These are phyloP conservation scores for Glomus cerebriforme DNA, from an alignment of 192 early-diverging fungal genomes.

Conservation along the genomic window DNA sequence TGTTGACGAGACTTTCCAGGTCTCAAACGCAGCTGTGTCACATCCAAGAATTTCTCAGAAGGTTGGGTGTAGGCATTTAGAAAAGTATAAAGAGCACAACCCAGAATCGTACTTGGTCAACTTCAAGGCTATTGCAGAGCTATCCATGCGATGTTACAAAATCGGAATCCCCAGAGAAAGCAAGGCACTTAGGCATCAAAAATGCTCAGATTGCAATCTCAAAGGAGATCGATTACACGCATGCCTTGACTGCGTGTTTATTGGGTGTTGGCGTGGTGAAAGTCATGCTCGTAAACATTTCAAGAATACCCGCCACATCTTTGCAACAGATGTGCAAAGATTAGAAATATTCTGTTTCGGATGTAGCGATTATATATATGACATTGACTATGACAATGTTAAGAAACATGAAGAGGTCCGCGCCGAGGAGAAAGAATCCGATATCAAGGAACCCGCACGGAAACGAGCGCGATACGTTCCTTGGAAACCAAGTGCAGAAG, in stretches of 20 bases:
- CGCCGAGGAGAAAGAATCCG: slow-evolving; percentile 38
- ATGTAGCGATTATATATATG: slow-evolving; percentile 38
- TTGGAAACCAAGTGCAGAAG: slow-evolving; percentile 60
- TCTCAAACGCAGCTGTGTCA: neutral
- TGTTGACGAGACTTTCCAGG: neutral
- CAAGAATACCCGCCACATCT: neutral
- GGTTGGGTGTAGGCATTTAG: neutral
- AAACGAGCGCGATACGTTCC: slow-evolving; percentile 45
- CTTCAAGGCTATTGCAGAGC: slow-evolving; percentile 6
- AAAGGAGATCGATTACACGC: slow-evolving; percentile 62
- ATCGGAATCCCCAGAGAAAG: neutral
- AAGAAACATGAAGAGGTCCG: neutral
- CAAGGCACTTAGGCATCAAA: neutral
- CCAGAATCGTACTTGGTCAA: neutral
- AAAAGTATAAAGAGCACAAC: neutral
- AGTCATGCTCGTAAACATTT: slow-evolving; percentile 41
- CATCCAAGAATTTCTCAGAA: neutral
- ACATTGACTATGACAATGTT: neutral
- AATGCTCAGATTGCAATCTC: neutral
- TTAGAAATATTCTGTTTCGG: slow-evolving; percentile 10
- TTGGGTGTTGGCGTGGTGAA: slow-evolving; percentile 76
- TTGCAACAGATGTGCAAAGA: slow-evolving; percentile 29
- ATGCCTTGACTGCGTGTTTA: slow-evolving; percentile 80
- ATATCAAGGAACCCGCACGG: slow-evolving; percentile 51
- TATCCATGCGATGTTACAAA: slow-evolving; percentile 14